Conservation (phyloP, 164 flowering plant genomes). For the Stephania yunnanensis region DNA sequence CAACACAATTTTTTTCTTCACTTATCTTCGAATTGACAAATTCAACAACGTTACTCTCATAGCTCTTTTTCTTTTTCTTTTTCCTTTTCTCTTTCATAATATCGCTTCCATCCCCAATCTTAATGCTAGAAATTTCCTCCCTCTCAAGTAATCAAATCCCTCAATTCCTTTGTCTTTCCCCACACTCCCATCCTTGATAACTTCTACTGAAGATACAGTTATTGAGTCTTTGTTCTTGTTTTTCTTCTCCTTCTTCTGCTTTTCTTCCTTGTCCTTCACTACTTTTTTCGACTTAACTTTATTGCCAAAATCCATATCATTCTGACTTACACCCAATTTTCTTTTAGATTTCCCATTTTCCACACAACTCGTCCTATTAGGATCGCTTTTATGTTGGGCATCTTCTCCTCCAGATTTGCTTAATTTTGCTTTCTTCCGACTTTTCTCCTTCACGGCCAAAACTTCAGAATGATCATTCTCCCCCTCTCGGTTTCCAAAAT, state of each 20-base stretch:
- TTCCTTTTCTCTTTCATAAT: constrained; percentile 3
- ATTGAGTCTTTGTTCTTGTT: constrained; percentile 1
- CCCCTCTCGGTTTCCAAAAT: neutral
- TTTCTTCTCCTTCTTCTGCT: constrained; percentile 17
- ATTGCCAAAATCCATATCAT: neutral
- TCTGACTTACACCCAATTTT: no score
- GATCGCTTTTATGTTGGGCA: neutral
- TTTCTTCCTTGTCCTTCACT: constrained; percentile 3
- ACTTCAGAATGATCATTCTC: neutral
- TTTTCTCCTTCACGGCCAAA: neutral
- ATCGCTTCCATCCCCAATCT: neutral
- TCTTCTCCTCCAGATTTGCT: neutral
- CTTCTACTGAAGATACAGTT: neutral
- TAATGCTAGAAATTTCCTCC: neutral
- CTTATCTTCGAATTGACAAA: neutral
- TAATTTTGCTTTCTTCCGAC: neutral
- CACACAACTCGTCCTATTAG: neutral
- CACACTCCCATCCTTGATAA: neutral
- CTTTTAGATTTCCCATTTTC: neutral
- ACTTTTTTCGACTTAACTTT: neutral
- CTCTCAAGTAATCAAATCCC: neutral
- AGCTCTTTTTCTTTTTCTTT: constrained; percentile 1
- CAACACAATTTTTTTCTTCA: neutral
- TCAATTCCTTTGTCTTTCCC: neutral
- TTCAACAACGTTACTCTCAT: neutral